Evolutionary conservation across 306 rosid species (phyloP).

Genomic region (Quercus bicolor): DNA sequence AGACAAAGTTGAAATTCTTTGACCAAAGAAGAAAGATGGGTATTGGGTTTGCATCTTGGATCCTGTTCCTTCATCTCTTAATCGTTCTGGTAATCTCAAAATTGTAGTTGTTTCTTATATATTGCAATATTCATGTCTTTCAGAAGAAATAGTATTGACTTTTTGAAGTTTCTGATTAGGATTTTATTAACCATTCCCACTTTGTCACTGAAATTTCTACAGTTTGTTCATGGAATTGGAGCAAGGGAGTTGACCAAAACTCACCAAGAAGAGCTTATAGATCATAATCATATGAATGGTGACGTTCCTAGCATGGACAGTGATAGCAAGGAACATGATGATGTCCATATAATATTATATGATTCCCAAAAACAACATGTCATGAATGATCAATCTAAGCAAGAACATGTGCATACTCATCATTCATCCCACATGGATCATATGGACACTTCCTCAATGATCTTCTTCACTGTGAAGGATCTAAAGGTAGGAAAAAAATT

Average conservation of each 20-base stretch:
- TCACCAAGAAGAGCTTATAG: background rate
- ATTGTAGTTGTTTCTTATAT: background rate
- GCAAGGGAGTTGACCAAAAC: conserved; percentile 20
- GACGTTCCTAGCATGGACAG: too few species aligned
- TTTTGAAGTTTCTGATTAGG: background rate
- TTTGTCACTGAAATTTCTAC: conserved; percentile 3
- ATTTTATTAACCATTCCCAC: background rate
- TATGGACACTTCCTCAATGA: conserved; percentile 45
- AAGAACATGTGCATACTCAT: conserved; percentile 4
- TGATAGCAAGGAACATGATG: background rate
- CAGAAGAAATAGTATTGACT: too few species aligned
- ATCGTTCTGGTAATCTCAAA: conserved; percentile 25
- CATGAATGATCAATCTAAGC: background rate
- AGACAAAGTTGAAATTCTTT: background rate
- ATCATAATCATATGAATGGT: background rate
- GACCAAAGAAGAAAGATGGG: conserved; percentile 29
- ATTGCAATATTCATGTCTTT: background rate
- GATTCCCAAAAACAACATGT: background rate
- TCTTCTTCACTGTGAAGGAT: conserved; percentile 66
- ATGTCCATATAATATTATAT: background rate
- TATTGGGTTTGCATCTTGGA: conserved; percentile 9
- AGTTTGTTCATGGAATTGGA: conserved; percentile 30
- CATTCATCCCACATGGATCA: conserved; percentile 25
- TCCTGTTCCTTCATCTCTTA: conserved; percentile 33
- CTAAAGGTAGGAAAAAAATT: conserved; percentile 47